phyloP scores from a whole-genome alignment of 495 filamentous ascomycete species.

The Letharia lupina region DNA sequence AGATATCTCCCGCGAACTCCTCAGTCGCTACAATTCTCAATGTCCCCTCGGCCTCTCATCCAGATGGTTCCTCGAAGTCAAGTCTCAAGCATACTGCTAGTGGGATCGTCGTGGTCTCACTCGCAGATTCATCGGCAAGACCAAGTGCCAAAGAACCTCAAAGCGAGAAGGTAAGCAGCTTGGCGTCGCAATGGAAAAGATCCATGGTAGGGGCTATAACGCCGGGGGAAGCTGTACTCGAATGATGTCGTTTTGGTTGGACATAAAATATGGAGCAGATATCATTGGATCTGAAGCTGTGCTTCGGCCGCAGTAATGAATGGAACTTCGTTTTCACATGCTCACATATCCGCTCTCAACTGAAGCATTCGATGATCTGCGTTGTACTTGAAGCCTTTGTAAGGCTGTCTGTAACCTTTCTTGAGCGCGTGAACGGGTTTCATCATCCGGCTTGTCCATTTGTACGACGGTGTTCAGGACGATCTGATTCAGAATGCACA shows the following conservation, averaged over 20 bases:
- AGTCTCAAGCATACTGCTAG: background rate
- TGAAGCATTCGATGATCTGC: conserved; percentile 14
- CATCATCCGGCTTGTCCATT: background rate
- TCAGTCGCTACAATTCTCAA: background rate
- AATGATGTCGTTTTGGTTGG: background rate
- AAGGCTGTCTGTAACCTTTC: background rate
- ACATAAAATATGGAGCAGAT: background rate
- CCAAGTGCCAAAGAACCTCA: background rate
- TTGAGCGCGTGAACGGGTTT: background rate
- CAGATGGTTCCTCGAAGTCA: background rate
- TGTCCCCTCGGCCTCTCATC: background rate
- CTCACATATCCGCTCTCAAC: conserved; percentile 23
- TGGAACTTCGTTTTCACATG: conserved; percentile 17
- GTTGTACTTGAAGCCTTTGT: conserved; percentile 7
- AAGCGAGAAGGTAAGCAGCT: background rate
- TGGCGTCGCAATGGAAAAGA: conserved; percentile 1
- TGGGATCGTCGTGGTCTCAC: background rate
- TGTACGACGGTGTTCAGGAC: conserved; percentile 1
- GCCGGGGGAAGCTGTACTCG: background rate
- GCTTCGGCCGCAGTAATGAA: conserved; percentile 15
- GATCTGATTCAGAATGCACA: conserved; percentile 8
- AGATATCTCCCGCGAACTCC: background rate
- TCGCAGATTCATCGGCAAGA: background rate
- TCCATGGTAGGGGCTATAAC: background rate
- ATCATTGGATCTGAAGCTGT: background rate